Percentiles rank a stretch among this genome's conserved stretches.
These are phyloP conservation scores for Tetrahymena malaccensis DNA, from an alignment of 73 alveolate species.

Conservation along the genomic window DNA sequence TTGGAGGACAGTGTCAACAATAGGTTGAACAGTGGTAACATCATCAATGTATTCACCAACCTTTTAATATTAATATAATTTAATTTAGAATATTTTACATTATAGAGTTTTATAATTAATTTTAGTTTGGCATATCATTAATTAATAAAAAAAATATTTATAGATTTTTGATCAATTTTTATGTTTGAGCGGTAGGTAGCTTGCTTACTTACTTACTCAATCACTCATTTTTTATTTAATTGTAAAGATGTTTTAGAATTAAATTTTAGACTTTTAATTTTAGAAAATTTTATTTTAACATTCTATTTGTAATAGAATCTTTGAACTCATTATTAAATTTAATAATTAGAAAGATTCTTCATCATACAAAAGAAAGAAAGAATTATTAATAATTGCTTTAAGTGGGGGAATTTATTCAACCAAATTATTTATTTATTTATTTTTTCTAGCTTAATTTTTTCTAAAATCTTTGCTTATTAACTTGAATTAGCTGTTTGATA, in stretches of 20 bases:
- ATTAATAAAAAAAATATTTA: no score
- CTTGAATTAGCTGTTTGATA: not conserved
- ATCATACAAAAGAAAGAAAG: not conserved
- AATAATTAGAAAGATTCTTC: not conserved
- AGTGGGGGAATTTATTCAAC: not conserved
- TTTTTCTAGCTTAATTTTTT: not conserved
- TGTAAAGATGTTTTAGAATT: no score
- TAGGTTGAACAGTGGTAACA: constrained; percentile 52
- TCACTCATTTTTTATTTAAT: no score
- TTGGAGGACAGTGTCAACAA: constrained; percentile 54
- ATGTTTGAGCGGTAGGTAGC: no score
- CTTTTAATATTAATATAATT: not conserved
- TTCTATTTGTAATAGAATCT: not conserved
- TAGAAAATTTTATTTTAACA: not conserved
- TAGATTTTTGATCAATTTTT: no score
- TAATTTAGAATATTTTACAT: not conserved
- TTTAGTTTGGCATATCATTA: no score
- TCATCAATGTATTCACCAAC: constrained; percentile 76
- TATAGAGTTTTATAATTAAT: no score
- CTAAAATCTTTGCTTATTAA: not conserved
- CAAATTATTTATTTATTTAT: not conserved
- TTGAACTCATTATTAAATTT: no score
- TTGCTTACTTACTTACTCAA: not conserved
- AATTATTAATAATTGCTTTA: not conserved
- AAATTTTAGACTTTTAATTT: no score